Conservation (phyloP, 106 monocot species). For the Posidonia australis region DNA sequence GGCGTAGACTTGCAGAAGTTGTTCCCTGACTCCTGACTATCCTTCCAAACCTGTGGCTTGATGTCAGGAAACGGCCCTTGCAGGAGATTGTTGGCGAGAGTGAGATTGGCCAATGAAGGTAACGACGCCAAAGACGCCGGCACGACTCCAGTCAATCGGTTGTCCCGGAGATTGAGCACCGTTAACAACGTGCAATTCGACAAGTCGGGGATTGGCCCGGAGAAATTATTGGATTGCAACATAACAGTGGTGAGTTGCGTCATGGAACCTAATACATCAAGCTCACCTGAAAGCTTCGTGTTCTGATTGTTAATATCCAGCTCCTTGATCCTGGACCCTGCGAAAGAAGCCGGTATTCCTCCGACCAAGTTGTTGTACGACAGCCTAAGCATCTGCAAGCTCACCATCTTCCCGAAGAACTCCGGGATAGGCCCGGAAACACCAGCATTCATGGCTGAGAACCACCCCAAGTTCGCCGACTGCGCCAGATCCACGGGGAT, state of each 20-base stretch:
- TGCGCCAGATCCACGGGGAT: slow-evolving; percentile 24
- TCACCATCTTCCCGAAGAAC: slow-evolving; percentile 29
- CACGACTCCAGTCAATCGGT: slow-evolving; percentile 59
- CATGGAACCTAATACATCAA: slow-evolving; percentile 53
- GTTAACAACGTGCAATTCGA: slow-evolving; percentile 42
- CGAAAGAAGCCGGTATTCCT: slow-evolving; percentile 30
- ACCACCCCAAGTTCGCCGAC: slow-evolving; percentile 18
- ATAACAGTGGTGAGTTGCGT: slow-evolving; percentile 34
- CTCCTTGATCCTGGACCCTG: slow-evolving; percentile 19
- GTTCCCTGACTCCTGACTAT: slow-evolving; percentile 46
- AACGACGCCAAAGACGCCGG: slow-evolving; percentile 30
- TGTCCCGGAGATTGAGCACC: slow-evolving; percentile 56
- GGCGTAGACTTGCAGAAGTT: slow-evolving; percentile 39
- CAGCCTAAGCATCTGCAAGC: slow-evolving; percentile 35
- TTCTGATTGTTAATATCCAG: slow-evolving; percentile 66
- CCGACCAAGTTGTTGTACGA: slow-evolving; percentile 66
- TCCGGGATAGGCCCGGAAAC: slow-evolving; percentile 48
- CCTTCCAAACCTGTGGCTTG: slow-evolving; percentile 9
- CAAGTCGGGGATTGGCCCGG: slow-evolving; percentile 80
- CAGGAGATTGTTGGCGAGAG: slow-evolving; percentile 63
- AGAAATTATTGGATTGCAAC: slow-evolving; percentile 72
- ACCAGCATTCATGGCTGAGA: slow-evolving; percentile 57
- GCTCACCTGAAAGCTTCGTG: slow-evolving; percentile 40
- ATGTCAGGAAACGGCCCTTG: slow-evolving; percentile 69
- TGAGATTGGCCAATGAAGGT: slow-evolving; percentile 26